phyloP scores from a whole-genome alignment of 441 rosid species.

The Kokia cookei region DNA sequence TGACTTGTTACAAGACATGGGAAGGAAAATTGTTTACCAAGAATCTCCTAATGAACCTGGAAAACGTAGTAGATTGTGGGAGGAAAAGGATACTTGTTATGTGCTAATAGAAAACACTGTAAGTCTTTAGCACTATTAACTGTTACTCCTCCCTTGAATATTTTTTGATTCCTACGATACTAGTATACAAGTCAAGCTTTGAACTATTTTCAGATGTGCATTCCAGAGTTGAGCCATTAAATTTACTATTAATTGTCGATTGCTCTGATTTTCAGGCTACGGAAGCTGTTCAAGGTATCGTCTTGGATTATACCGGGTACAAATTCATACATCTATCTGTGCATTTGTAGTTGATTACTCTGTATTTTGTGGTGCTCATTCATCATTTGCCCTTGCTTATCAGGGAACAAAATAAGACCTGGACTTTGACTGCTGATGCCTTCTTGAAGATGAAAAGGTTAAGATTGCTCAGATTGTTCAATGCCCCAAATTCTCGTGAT shows the following conservation, averaged over 20 bases:
- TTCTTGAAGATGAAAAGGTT: not conserved
- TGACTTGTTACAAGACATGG: slow-evolving; percentile 37
- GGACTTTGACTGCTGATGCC: not conserved
- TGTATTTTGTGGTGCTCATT: not conserved
- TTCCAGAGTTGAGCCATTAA: not conserved
- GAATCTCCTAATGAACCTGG: slow-evolving; percentile 9
- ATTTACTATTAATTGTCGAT: not conserved
- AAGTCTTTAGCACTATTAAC: not conserved
- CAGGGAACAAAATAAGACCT: not conserved
- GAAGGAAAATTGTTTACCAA: slow-evolving; percentile 22
- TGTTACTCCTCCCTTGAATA: no score
- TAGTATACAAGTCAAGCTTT: not conserved
- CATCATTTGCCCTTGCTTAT: not conserved
- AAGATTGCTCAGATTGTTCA: not conserved
- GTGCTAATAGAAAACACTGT: slow-evolving; percentile 17
- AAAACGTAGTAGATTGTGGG: slow-evolving; percentile 10
- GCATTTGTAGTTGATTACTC: not conserved
- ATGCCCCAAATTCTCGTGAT: not conserved
- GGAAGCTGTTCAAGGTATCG: not conserved
- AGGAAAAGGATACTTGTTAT: slow-evolving; percentile 11
- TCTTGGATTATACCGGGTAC: not conserved
- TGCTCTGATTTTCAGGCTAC: not conserved
- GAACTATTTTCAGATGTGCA: not conserved
- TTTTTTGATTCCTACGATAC: no score
- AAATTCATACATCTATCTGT: not conserved